phyloP scores from a whole-genome alignment of 192 early-diverging fungal species.

The Podila epicladia region DNA sequence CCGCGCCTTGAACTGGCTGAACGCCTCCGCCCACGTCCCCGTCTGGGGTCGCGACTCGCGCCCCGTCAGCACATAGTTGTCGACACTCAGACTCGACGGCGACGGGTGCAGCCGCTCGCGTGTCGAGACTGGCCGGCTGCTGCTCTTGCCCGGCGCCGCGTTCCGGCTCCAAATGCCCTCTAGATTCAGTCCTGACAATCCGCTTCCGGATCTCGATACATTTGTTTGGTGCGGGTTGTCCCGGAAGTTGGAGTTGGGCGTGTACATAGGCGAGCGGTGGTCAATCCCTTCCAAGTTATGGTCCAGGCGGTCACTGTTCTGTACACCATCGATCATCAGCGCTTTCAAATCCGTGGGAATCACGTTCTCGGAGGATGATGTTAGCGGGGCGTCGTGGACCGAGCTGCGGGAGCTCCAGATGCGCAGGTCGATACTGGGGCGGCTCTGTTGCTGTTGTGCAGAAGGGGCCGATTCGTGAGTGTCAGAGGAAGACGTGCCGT shows the following conservation, averaged over 20 bases:
- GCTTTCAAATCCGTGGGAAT: neutral
- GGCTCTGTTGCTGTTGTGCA: neutral
- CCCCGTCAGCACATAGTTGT: constrained; percentile 15
- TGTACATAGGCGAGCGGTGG: constrained; percentile 28
- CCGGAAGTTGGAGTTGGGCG: constrained; percentile 2
- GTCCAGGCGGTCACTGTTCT: constrained; percentile 40
- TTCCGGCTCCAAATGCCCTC: constrained; percentile 20
- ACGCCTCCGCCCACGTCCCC: constrained; percentile 38
- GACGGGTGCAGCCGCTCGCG: neutral
- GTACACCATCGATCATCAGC: constrained; percentile 32
- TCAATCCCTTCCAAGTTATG: constrained; percentile 41
- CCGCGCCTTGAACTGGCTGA: constrained; percentile 24
- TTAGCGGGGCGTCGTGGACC: neutral
- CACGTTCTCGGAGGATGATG: neutral
- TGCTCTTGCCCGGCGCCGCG: neutral
- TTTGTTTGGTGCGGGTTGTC: neutral
- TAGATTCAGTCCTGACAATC: constrained; percentile 11
- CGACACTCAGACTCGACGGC: constrained; percentile 23
- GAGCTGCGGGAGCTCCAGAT: constrained; percentile 24
- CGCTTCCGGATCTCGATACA: neutral
- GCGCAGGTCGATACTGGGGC: constrained; percentile 26
- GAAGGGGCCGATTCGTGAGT: neutral
- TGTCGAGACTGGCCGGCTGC: neutral
- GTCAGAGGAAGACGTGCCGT: neutral
- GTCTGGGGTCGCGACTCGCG: constrained; percentile 23